Base-by-base conservation (phyloP, 1,139 yeast genomes). In the Kurtzmaniella natalensis region DNA sequence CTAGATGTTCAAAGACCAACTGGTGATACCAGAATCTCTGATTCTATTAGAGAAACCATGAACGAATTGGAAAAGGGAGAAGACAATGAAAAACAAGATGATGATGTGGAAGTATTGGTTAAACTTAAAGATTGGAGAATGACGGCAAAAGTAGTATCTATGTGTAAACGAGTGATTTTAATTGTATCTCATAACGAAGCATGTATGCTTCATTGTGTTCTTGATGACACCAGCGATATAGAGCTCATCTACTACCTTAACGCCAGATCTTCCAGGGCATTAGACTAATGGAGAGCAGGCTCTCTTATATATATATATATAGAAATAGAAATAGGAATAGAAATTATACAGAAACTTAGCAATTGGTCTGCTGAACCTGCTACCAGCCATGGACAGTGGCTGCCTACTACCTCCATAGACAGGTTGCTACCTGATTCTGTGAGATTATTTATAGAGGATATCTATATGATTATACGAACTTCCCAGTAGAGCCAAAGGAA, bases 71-170 rank as follows among this genome's bases (percentile, higher is more conserved):
- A 11, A 2, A 24, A 22, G 7, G 13, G n/a, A n/a, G n/a, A n/a
- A n/a, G n/a, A n/a, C n/a, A n/a, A n/a, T n/a, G n/a, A n/a, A 8
- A 61, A 58, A 23, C 48, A 37, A 10, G 28, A 48, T 33, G 54
- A 56, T 28, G 66, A 57, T 27, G 57, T 61, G 31, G 65, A 60
- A 20, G 59, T 76, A 10, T 53, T 61, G 14, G 72, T 78, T 14
- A 63, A 61, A 42, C 53, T 77, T 18, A 62, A 59, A 40, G 81
- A 78, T 48, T 78, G 84, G 84, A 72, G 64, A 38, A 51, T 70
- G 51, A 81, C 81, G 0, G 63, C 77, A 3, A 67, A 57, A 44
- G 61, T 79, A 14, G 72, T 77, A 25, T 76, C 76, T 14, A 55
- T 69, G 7, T 74, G 83, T 45, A 68, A 70, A 33, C 69, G 72